Evolutionary conservation across 176 grass and related monocot species (phyloP), one percentile per base, ranked within the genome.

Genomic region (Ampelocalamus luodianensis): DNA sequence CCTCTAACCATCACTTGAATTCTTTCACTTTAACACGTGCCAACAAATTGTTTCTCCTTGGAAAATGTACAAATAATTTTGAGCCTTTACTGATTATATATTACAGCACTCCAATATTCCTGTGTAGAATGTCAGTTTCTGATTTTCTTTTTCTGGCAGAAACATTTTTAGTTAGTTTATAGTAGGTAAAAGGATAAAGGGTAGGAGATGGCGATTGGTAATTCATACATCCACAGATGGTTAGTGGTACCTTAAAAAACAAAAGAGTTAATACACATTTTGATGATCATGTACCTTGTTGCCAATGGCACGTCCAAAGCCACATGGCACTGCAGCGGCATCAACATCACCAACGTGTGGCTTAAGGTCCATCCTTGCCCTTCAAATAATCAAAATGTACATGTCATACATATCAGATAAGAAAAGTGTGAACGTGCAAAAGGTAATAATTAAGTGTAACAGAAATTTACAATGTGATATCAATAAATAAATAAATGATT

Each of bases 271-370:
- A 72, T 75, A 70, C 34, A 76, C 36, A 78, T 53, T 80, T 71
- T 42, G 8, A 43, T 27, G 29, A 56, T 49, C 17, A 27, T 70
- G 49, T 85, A 95, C 96, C 96, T 98, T 98, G 82, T 98, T 98
- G 72, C 96, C 96, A 89, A 98, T 92, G 79, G 96, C 82, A 74
- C 80, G 96, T 14, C 96, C 96, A 88, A 98, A 90, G 45, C 96
- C 96, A 51, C 93, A 95, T 83, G 96, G 92, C 40, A 98, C 93
- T 38, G 96, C 93, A 24, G 96, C 96, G 71, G 93, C 93, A 81
- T 98, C 96, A 87, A 98, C 93, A 85, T 98, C 91, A 89, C 96
- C 93, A 67, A 98, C 65, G 83, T 98, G 83, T 70, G 89, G 87
- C 40, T 92, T 85, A 88, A 98, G 89, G 68, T 87, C 85, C 55